These are phyloP conservation scores for Suillus placidus DNA, from an alignment of 768 basidiomycete species.

Conservation along the genomic window DNA sequence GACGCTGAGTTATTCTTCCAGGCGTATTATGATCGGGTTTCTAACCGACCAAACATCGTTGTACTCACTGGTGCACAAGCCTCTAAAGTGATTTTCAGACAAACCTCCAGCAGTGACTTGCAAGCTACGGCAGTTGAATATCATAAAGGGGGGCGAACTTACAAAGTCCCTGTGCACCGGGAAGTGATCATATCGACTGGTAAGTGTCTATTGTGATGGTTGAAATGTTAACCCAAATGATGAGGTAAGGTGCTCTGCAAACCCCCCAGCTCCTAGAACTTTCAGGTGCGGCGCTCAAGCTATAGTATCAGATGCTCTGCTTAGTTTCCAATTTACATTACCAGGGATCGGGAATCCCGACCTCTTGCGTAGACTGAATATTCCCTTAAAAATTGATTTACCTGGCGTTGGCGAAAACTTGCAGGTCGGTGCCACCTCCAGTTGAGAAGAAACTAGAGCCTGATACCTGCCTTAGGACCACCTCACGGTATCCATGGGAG, in stretches of 20 bases:
- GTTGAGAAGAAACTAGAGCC: neutral
- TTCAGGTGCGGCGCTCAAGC: slow-evolving; percentile 20
- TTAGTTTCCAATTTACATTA: neutral
- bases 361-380: slow-evolving; percentile 17
- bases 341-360: slow-evolving; percentile 18
- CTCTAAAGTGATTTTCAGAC: slow-evolving; percentile 26
- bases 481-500: slow-evolving; percentile 17
- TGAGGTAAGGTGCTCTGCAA: slow-evolving; percentile 27
- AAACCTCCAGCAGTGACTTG: neutral
- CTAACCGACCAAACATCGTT: slow-evolving; percentile 24
- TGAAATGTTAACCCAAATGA: neutral
- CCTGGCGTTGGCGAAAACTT: slow-evolving; percentile 42
- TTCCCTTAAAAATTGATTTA: slow-evolving; percentile 34
- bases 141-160: slow-evolving; percentile 18
- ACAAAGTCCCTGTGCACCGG: slow-evolving; percentile 19
- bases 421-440: slow-evolving; percentile 17
- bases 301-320: no score
- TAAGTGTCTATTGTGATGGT: slow-evolving; percentile 7
- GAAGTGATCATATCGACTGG: slow-evolving; percentile 26
- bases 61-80: slow-evolving; percentile 28
- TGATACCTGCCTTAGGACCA: slow-evolving; percentile 17
- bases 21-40: slow-evolving; percentile 24
- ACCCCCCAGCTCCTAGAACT: slow-evolving; percentile 41
- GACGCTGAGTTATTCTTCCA: neutral
- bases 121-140: slow-evolving; percentile 28